Percentiles rank a stretch among this genome's conserved stretches.
Evolutionary conservation across 768 basidiomycete species (phyloP).

Genomic region (Boletus sp.): DNA sequence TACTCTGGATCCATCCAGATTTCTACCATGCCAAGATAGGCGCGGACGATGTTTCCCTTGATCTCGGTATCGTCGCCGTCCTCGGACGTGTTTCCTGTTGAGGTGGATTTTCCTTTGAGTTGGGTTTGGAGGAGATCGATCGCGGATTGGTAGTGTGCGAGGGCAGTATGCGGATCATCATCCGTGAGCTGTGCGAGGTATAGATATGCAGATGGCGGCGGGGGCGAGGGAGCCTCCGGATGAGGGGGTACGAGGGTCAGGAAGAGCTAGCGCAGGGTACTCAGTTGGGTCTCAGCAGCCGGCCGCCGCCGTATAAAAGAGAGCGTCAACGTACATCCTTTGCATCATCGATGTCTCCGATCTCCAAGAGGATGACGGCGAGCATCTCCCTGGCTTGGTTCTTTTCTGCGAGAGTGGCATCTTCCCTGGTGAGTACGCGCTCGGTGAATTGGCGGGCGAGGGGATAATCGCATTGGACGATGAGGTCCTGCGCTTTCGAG

Average conservation of each 20-base stretch:
- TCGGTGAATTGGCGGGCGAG: conserved; percentile 71
- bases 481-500: conserved; percentile 75
- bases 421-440: conserved; percentile 62
- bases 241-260: conserved; percentile 55
- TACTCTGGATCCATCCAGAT: conserved; percentile 93
- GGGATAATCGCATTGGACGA: conserved; percentile 82
- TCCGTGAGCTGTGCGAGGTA: conserved; percentile 87
- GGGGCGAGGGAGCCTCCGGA: conserved; percentile 52
- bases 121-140: conserved; percentile 64
- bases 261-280: conserved; percentile 51
- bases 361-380: conserved; percentile 75
- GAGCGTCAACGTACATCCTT: conserved; percentile 48
- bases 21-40: conserved; percentile 85
- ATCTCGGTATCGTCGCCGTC: conserved; percentile 44
- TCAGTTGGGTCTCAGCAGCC: background rate
- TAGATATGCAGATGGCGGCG: conserved; percentile 75
- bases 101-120: conserved; percentile 70
- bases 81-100: conserved; percentile 33
- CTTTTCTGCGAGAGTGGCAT: conserved; percentile 41
- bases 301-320: background rate
- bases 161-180: conserved; percentile 67
- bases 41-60: conserved; percentile 67
- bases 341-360: conserved; percentile 71
- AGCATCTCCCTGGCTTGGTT: conserved; percentile 75
- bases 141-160: conserved; percentile 78